Evolutionary conservation across 2,329 filamentous ascomycete species (phyloP).

Genomic region (Knoxdaviesia capensis): DNA sequence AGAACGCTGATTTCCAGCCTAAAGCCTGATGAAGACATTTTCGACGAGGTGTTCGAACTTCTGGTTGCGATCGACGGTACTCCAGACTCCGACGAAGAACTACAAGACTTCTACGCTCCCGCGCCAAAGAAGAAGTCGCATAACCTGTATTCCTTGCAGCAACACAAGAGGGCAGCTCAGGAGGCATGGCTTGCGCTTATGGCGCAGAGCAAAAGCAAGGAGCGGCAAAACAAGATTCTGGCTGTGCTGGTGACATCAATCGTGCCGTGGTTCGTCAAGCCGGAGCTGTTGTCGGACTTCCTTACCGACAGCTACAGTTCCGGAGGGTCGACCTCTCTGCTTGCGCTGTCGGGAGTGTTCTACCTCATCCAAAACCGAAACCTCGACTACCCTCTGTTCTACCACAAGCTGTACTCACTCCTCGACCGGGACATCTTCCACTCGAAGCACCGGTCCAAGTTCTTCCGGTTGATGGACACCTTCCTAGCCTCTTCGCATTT

Average conservation of each 20-base stretch:
- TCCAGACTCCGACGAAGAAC: conserved; percentile 43
- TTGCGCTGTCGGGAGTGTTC: conserved; percentile 83
- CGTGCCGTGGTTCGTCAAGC: conserved; percentile 73
- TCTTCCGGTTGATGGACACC: conserved; percentile 79
- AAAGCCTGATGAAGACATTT: conserved; percentile 15
- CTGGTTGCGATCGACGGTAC: conserved; percentile 49
- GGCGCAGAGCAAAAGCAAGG: conserved; percentile 40
- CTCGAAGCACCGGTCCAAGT: conserved; percentile 81
- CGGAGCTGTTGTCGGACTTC: conserved; percentile 88
- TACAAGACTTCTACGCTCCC: conserved; percentile 48
- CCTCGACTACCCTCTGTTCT: conserved; percentile 89
- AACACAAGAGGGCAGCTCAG: conserved; percentile 65
- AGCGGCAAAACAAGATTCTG: conserved; percentile 63
- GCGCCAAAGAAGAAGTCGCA: conserved; percentile 48
- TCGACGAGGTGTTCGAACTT: conserved; percentile 39
- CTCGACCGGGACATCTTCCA: conserved; percentile 73
- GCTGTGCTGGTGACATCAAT: conserved; percentile 57
- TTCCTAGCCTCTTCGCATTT: conserved; percentile 86
- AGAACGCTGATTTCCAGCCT: too few species aligned
- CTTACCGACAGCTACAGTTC: conserved; percentile 82
- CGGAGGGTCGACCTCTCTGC: conserved; percentile 68
- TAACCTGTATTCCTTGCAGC: conserved; percentile 38
- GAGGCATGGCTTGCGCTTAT: conserved; percentile 73
- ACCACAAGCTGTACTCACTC: conserved; percentile 80
- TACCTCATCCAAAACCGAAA: conserved; percentile 88